phyloP scores from a whole-genome alignment of 1,284 basidiomycete species.

The Sanghuangporus weigelae region DNA sequence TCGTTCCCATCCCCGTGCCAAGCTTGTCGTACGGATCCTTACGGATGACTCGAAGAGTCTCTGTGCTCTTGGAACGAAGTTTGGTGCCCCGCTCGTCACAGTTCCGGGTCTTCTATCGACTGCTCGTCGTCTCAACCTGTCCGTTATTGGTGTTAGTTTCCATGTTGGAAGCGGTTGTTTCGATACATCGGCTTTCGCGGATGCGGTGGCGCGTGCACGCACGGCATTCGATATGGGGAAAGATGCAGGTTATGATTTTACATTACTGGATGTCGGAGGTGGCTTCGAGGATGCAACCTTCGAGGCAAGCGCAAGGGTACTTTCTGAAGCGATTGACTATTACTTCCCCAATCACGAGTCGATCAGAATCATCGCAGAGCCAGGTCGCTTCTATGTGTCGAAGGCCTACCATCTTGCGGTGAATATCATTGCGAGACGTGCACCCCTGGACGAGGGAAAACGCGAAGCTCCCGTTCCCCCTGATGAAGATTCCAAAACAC shows the following conservation, averaged over 20 bases:
- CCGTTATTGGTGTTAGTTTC: conserved; percentile 95
- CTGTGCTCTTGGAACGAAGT: conserved; percentile 94
- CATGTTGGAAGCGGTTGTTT: conserved; percentile 98
- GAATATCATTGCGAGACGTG: conserved; percentile 90
- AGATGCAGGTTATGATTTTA: conserved; percentile 79
- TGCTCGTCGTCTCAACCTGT: conserved; percentile 75
- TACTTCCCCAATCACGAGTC: conserved; percentile 82
- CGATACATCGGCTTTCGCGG: conserved; percentile 85
- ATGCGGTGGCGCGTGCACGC: conserved; percentile 83
- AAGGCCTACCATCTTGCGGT: conserved; percentile 91
- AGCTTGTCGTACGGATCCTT: conserved; percentile 90
- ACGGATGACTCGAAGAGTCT: conserved; percentile 96
- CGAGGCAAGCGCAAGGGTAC: conserved; percentile 71
- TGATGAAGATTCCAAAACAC: conserved; percentile 41
- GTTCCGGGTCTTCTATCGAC: conserved; percentile 79
- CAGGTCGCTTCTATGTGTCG: conserved; percentile 92
- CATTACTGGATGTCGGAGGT: conserved; percentile 89
- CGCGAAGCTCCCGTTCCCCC: conserved; percentile 22
- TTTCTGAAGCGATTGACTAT: conserved; percentile 68
- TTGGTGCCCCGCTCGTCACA: conserved; percentile 84
- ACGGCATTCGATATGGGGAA: conserved; percentile 86
- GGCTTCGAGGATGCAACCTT: conserved; percentile 93
- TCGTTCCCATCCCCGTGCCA: conserved; percentile 75
- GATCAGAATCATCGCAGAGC: conserved; percentile 91
- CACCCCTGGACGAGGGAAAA: conserved; percentile 36